These are phyloP conservation scores for Ascochyta pisi DNA, from an alignment of 2,329 filamentous ascomycete genomes.

Conservation along the genomic window DNA sequence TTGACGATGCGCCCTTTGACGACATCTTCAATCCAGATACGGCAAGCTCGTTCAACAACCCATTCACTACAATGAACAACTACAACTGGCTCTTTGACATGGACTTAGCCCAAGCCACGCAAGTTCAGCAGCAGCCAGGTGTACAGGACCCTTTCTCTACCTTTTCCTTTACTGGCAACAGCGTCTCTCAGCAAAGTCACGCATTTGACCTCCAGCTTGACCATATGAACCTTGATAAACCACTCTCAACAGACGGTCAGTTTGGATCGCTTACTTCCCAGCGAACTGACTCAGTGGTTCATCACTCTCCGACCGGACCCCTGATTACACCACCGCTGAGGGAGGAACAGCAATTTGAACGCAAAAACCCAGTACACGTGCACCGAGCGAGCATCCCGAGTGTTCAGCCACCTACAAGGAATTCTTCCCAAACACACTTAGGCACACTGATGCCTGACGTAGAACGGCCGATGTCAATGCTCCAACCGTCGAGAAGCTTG, in stretches of 20 bases:
- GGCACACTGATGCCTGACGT: conserved; percentile 22
- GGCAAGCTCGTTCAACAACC: conserved; percentile 69
- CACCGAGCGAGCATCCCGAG: neutral
- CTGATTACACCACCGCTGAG: conserved; percentile 31
- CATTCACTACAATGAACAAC: conserved; percentile 67
- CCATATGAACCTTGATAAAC: conserved; percentile 29
- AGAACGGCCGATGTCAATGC: conserved; percentile 45
- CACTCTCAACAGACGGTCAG: conserved; percentile 29
- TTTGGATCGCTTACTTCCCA: conserved; percentile 33
- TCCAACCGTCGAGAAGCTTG: conserved; percentile 39
- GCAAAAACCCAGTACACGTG: neutral
- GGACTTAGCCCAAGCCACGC: conserved; percentile 38
- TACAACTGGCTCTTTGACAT: conserved; percentile 69
- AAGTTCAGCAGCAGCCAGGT: conserved; percentile 20
- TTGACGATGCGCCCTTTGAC: conserved; percentile 54
- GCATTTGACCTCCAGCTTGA: conserved; percentile 36
- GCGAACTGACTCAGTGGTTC: conserved; percentile 31
- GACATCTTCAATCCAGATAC: conserved; percentile 67
- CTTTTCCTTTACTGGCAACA: conserved; percentile 26
- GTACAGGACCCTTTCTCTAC: conserved; percentile 28
- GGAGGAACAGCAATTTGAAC: conserved; percentile 13
- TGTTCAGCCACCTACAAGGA: neutral
- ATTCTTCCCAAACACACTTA: neutral
- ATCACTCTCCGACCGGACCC: conserved; percentile 20
- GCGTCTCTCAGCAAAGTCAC: conserved; percentile 29